Evolutionary conservation across 1,139 yeast species (phyloP), one percentile per base, ranked within the genome.

Genomic region (Arxiozyma bovina): DNA sequence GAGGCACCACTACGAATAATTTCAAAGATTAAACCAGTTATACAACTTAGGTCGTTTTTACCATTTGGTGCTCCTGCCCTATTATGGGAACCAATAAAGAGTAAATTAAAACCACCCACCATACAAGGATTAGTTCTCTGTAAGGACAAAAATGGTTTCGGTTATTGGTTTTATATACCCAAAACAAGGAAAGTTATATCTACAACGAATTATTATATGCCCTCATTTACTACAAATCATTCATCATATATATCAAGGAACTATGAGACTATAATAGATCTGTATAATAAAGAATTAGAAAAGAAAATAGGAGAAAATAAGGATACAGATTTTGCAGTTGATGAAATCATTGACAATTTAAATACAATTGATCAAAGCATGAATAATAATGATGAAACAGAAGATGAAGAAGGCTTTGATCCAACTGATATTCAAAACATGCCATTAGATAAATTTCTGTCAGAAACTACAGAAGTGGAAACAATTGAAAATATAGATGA

Each of bases 101-200:
- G 38, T 6, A 5, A 40, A 38, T 9, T 49, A 52, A 40, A 44
- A 20, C 9, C 41, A 44, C 8, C 8, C 52, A 11, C 34, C 21
- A 4, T 40, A 9, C 27, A 27, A 18, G 54, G 49, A 9, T 49
- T 43, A 2, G 25, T 38, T 4, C 25, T 49, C 15, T 52, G 46
- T 23, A 44, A 38, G 23, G 43, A 52, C 38, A 18, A 23, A 18
- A 40, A 49, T 6, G 17, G 50, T 20, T 48, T 38, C 45, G 54
- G 54, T 11, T 49, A 52, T 21, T 41, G n/a, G 12, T 52, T 52
- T 42, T 49, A 43, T 22, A 18, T 52, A 17, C 50, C 54, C 40
- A 40, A 48, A 45, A 25, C 20, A 18, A 22, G 45, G 12, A 27
- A 52, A 43, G 42, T 48, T 23, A 48, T 43, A 20, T 11, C 48